Percentiles rank a stretch among this genome's conserved stretches.
Conservation (phyloP, 2,329 filamentous ascomycete species). For the Exserohilum rostratum region DNA sequence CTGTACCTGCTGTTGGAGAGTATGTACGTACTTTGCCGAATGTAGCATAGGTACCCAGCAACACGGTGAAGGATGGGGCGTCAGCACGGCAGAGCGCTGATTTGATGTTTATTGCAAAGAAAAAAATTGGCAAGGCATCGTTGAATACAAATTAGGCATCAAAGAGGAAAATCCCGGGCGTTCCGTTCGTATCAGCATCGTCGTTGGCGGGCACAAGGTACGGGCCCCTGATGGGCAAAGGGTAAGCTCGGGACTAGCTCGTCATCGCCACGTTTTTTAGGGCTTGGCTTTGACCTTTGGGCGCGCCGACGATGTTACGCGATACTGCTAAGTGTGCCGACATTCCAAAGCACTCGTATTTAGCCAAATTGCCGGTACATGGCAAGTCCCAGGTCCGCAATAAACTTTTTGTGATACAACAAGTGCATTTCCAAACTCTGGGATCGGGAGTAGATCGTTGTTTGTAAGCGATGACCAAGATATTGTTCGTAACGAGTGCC, state of each 20-base stretch:
- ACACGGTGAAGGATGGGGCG: conserved; percentile 2
- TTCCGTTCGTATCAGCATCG: not conserved
- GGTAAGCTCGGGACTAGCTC: not conserved
- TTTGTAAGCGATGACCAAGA: not conserved
- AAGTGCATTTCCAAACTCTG: not conserved
- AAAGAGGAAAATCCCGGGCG: not conserved
- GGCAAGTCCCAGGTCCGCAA: conserved; percentile 2
- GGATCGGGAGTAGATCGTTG: not conserved
- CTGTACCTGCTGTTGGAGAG: not conserved
- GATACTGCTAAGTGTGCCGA: not conserved
- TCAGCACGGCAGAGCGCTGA: conserved; percentile 12
- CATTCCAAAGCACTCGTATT: conserved; percentile 10
- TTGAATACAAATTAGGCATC: not conserved
- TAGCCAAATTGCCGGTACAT: conserved; percentile 17
- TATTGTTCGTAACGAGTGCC: not conserved
- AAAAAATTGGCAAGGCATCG: conserved; percentile 1
- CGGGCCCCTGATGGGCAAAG: not conserved
- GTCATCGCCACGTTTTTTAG: conserved; percentile 10
- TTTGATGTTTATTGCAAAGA: not conserved
- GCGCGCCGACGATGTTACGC: not conserved
- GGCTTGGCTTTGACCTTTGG: not conserved
- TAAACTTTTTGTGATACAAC: conserved; percentile 3
- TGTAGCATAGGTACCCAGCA: not conserved
- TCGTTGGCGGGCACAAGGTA: conserved; percentile 7
- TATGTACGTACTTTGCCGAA: not conserved